Base-by-base conservation (phyloP, 2,329 filamentous ascomycete species). In the Colletotrichum lini region DNA sequence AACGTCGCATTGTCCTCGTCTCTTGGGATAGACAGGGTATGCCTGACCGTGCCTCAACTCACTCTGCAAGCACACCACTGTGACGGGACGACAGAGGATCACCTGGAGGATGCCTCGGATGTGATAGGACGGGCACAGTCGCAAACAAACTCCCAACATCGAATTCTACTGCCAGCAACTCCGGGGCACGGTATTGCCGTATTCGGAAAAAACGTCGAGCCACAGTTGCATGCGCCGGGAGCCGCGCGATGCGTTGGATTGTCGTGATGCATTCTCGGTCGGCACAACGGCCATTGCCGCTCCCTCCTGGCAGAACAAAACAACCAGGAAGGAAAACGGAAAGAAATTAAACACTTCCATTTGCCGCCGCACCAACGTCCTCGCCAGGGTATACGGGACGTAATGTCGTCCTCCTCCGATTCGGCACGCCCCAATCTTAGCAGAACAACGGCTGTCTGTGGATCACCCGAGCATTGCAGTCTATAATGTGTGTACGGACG, bases 1-100 rank as follows among this genome's bases (percentile, higher is more conserved):
- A 67, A 56, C 49, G 67, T 70, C 67, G 67, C 67, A 70, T 68
- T 52, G 64, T 52, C 62, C 52, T 71, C 44, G 30, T 68, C 58
- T 47, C 64, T 67, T 58, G 47, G 42, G 52, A 60, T 42, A 57
- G 58, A 50, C 67, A 70, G 38, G 56, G 67, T 67, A 50, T 50
- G 21, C 47, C 44, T 13, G 44, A 47, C 18, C 18, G 45, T 47
- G 18, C 60, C 45, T 47, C n/a, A 44, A 59, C 26, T 58, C 38
- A 59, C 26, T 58, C 38, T 12, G 38, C 40, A 35, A 52, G 9
- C 45, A 58, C 58, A 47, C 52, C 58, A 53, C 61, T 58, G 52
- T 63, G 53, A 67, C 26, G 53, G 61, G 45, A 42, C 40, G 21
- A 40, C 26, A 53, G 53, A 54, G 53, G 45, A 26, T 30, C 8